Conservation (phyloP, 768 basidiomycete species). For the Daedaleopsis sinensis region DNA sequence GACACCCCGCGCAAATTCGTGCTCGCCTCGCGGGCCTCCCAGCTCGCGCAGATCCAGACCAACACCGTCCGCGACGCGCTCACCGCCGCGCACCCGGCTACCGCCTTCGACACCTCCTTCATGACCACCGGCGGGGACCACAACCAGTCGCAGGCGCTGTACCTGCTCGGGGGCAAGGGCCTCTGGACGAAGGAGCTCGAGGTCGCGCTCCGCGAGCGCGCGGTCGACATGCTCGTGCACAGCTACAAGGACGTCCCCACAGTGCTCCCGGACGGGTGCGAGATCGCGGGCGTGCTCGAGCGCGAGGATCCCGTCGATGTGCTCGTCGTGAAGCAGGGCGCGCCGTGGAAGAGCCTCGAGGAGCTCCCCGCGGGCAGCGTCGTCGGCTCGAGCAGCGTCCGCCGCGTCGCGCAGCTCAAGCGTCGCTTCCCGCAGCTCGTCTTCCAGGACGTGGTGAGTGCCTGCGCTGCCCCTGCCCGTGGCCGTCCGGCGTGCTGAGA, state of each 20-base stretch:
- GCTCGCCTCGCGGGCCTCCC: constrained; percentile 84
- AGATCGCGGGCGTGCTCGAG: constrained; percentile 82
- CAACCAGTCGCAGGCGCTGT: constrained; percentile 85
- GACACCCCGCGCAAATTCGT: constrained; percentile 52
- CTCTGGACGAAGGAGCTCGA: constrained; percentile 98
- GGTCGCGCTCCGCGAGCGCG: constrained; percentile 67
- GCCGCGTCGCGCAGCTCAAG: constrained; percentile 88
- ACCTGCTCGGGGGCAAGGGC: constrained; percentile 87
- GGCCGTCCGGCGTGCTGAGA: not conserved
- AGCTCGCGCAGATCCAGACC: constrained; percentile 90
- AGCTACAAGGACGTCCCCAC: constrained; percentile 94
- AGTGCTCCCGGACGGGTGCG: constrained; percentile 78
- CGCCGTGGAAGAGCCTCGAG: constrained; percentile 67
- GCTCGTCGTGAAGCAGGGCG: constrained; percentile 80
- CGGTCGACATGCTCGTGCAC: constrained; percentile 93
- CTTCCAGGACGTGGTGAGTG: constrained; percentile 88
- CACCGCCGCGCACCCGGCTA: constrained; percentile 52
- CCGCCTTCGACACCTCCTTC: constrained; percentile 53
- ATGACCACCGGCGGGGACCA: constrained; percentile 84
- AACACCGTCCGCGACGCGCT: constrained; percentile 74
- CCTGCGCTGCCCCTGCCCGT: not conserved
- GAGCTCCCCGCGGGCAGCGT: constrained; percentile 88
- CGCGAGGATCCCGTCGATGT: constrained; percentile 90
- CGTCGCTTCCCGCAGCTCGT: constrained; percentile 72
- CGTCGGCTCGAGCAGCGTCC: constrained; percentile 94